These are phyloP conservation scores for Brassica carinata DNA, from an alignment of 345 rosid species.

Conservation along the genomic window DNA sequence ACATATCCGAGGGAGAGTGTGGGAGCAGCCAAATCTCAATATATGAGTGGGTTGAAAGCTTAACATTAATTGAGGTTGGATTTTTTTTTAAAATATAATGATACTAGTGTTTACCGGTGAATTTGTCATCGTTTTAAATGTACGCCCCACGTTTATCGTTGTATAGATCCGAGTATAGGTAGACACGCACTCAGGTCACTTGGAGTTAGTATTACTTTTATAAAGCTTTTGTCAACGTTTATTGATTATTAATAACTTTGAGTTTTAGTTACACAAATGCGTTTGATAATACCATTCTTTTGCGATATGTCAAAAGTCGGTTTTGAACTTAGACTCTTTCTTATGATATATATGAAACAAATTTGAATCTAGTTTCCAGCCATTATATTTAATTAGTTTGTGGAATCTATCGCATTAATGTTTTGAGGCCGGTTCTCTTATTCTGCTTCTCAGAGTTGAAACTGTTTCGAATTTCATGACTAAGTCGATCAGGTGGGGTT, in stretches of 20 bases:
- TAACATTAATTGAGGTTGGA: background rate
- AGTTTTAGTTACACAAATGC: slow-evolving; percentile 11
- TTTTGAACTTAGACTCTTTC: slow-evolving; percentile 1
- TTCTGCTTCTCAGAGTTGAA: background rate
- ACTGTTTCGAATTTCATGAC: background rate
- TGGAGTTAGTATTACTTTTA: background rate
- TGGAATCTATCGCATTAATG: slow-evolving; percentile 2
- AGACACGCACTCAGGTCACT: background rate
- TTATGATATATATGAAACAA: background rate
- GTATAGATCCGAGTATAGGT: background rate
- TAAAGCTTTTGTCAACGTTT: slow-evolving; percentile 26
- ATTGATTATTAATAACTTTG: slow-evolving; percentile 10
- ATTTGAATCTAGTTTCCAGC: background rate
- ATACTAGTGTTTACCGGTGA: background rate
- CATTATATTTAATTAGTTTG: background rate
- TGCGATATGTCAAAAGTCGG: slow-evolving; percentile 11
- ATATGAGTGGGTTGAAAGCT: background rate
- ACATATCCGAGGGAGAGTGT: slow-evolving; percentile 22
- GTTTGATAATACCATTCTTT: background rate
- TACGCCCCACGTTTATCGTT: slow-evolving; percentile 18
- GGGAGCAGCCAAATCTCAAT: background rate
- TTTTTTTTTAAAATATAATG: too few relatives aligned
- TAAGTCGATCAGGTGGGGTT: slow-evolving; percentile 1
- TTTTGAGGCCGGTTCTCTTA: background rate
- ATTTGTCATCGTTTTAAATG: background rate